Evolutionary conservation across 2,329 filamentous ascomycete genomes (phyloP).

Genomic region (Cercospora sp.): DNA sequence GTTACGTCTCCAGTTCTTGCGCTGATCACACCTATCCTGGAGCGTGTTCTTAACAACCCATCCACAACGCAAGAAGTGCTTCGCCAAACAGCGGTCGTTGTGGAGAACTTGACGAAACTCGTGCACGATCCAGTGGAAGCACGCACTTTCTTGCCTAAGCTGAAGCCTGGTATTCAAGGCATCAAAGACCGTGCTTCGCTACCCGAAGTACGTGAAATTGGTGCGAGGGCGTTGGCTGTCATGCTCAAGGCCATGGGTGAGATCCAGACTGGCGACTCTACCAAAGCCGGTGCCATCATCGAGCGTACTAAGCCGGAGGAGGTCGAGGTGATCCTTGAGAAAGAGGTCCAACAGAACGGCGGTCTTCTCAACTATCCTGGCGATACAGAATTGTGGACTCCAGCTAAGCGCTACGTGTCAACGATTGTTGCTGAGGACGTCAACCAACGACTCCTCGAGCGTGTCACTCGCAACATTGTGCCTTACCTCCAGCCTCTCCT

Average conservation of each 20-base stretch:
- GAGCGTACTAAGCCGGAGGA: slow-evolving; percentile 71
- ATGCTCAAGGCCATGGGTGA: slow-evolving; percentile 91
- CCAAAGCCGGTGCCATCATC: slow-evolving; percentile 56
- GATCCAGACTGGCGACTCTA: slow-evolving; percentile 49
- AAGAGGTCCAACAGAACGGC: slow-evolving; percentile 70
- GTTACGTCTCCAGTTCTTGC: slow-evolving; percentile 95
- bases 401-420: slow-evolving; percentile 72
- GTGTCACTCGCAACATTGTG: slow-evolving; percentile 67
- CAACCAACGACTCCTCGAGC: slow-evolving; percentile 75
- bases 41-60: slow-evolving; percentile 89
- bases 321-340: slow-evolving; percentile 71
- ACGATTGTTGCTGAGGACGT: slow-evolving; percentile 85
- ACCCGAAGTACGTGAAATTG: slow-evolving; percentile 91
- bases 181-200: slow-evolving; percentile 87
- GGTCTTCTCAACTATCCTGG: slow-evolving; percentile 64
- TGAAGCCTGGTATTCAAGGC: slow-evolving; percentile 87
- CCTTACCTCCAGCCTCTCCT: slow-evolving; percentile 77
- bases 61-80: slow-evolving; percentile 90
- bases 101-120: slow-evolving; percentile 96
- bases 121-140: slow-evolving; percentile 96
- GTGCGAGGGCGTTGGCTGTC: slow-evolving; percentile 75
- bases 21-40: slow-evolving; percentile 88
- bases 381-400: slow-evolving; percentile 61
- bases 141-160: slow-evolving; percentile 88
- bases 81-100: slow-evolving; percentile 91